phyloP scores from a whole-genome alignment of 2,329 filamentous ascomycete genomes.

The Diplodia scrobiculata region DNA sequence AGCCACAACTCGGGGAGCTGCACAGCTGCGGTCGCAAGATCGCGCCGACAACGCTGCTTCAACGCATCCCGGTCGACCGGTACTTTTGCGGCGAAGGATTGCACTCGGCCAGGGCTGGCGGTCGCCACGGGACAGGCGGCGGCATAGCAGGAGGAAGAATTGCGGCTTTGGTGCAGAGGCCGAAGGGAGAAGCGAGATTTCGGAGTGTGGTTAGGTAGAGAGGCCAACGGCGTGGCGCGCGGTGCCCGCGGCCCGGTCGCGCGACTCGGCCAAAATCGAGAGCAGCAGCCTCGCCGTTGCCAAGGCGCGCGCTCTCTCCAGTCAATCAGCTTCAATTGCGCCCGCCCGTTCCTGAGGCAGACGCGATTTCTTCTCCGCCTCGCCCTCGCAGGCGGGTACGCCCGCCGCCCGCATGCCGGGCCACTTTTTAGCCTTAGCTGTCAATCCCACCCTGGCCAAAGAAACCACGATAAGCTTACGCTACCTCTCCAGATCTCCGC shows the following conservation, averaged over 20 bases:
- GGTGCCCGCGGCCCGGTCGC: not conserved
- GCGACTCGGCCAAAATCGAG: not conserved
- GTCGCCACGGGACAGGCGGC: not conserved
- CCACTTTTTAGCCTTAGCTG: slow-evolving; percentile 16
- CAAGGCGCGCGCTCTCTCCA: not conserved
- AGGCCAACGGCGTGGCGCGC: not conserved
- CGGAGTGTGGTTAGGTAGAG: not conserved
- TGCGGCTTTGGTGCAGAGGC: not conserved
- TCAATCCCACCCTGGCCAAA: not conserved
- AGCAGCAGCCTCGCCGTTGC: not conserved
- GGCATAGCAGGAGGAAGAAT: not conserved
- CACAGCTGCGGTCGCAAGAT: not conserved
- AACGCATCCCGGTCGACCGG: no score
- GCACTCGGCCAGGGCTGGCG: not conserved
- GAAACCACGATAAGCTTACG: slow-evolving; percentile 2
- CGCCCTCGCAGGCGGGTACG: not conserved
- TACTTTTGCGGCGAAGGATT: not conserved
- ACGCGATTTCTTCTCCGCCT: no score
- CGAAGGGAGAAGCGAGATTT: slow-evolving; percentile 2
- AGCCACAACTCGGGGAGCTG: no score
- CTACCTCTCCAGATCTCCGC: not conserved
- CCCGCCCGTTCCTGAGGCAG: not conserved
- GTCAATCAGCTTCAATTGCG: not conserved
- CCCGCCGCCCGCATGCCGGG: slow-evolving; percentile 2
- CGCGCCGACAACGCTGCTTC: no score